Conservation (phyloP, 2,329 filamentous ascomycete genomes). For the Dothiorella sarmentorum region DNA sequence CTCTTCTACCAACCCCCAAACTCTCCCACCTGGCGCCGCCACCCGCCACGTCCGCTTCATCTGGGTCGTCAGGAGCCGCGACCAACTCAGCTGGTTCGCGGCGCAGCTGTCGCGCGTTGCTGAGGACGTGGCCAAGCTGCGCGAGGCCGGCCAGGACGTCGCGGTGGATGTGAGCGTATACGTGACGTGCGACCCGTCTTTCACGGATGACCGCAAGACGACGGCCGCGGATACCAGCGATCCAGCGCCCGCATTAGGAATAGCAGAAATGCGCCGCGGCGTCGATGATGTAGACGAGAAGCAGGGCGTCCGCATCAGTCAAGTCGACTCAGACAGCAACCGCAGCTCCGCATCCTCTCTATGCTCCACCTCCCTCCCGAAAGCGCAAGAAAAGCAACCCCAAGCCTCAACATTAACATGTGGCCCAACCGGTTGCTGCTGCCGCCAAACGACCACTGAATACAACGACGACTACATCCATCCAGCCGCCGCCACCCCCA, state of each 20-base stretch:
- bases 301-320: too few species aligned
- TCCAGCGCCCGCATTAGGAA: conserved; percentile 26
- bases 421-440: conserved; percentile 40
- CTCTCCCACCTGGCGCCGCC: conserved; percentile 31
- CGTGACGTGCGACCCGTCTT: conserved; percentile 51
- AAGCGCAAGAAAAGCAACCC: conserved; percentile 1
- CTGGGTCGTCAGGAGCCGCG: conserved; percentile 57
- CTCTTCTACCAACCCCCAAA: neutral
- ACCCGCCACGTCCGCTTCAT: conserved; percentile 53
- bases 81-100: conserved; percentile 53
- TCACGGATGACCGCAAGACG: conserved; percentile 42
- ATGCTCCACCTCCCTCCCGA: too few species aligned
- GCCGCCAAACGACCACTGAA: conserved; percentile 48
- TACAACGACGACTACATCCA: conserved; percentile 36
- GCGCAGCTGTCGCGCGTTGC: conserved; percentile 47
- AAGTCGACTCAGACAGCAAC: too few species aligned
- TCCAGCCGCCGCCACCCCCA: conserved; percentile 29
- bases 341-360: conserved; percentile 18
- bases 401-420: conserved; percentile 22
- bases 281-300: too few species aligned
- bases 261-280: too few species aligned
- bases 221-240: conserved; percentile 27
- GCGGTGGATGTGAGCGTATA: conserved; percentile 53
- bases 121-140: conserved; percentile 41
- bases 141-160: conserved; percentile 35